These are phyloP conservation scores for Fraxinus pennsylvanica DNA, from an alignment of 257 asterid genomes.

Conservation along the genomic window DNA sequence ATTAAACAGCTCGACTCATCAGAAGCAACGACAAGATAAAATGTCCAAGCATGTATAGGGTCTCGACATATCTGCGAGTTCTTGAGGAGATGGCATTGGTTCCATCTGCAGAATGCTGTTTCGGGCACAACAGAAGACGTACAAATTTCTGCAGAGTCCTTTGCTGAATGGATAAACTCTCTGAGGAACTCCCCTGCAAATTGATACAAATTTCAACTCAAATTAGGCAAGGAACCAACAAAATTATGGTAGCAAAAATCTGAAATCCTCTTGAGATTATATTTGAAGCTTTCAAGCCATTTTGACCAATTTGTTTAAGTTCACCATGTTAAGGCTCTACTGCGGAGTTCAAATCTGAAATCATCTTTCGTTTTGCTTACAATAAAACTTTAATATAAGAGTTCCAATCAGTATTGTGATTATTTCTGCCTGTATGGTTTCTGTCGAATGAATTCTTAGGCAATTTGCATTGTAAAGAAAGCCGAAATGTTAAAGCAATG, in stretches of 20 bases:
- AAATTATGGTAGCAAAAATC: too few relatives aligned
- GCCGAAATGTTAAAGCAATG: conserved; percentile 10
- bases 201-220: conserved; percentile 5
- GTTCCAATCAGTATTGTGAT: neutral
- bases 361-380: neutral
- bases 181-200: conserved; percentile 78
- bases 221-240: neutral
- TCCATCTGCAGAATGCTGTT: conserved; percentile 61
- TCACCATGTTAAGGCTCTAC: neutral
- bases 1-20: conserved; percentile 4
- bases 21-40: conserved; percentile 81
- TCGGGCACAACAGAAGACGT: conserved; percentile 58
- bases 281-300: too few relatives aligned
- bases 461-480: conserved; percentile 2
- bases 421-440: neutral
- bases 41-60: conserved; percentile 79
- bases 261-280: too few relatives aligned
- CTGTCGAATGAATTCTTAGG: neutral
- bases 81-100: conserved; percentile 62
- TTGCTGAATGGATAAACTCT: conserved; percentile 84
- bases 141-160: conserved; percentile 87
- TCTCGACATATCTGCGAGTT: conserved; percentile 66
- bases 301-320: neutral
- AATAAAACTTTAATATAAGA: neutral
- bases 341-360: neutral